These are phyloP conservation scores for Penicillium pulvis DNA, from an alignment of 495 filamentous ascomycete genomes.

Conservation along the genomic window DNA sequence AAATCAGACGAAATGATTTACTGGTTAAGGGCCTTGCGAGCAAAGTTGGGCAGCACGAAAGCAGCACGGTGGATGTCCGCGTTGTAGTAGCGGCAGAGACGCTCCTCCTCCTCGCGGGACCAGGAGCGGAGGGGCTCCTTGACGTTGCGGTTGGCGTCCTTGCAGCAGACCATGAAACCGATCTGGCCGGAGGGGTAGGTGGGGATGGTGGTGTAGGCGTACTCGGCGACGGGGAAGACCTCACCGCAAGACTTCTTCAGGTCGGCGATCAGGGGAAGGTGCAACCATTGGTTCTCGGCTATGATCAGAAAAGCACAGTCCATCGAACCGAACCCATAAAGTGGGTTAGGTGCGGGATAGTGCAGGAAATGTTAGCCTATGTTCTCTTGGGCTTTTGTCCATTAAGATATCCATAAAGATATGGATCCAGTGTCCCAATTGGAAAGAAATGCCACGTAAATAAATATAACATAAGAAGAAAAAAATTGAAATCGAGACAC, in stretches of 20 bases:
- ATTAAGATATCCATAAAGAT: neutral
- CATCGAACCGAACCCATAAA: slow-evolving; percentile 39
- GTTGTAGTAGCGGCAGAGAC: slow-evolving; percentile 94
- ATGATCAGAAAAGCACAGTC: slow-evolving; percentile 27
- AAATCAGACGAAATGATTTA: slow-evolving; percentile 22
- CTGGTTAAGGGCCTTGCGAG: slow-evolving; percentile 67
- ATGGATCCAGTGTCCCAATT: slow-evolving; percentile 7
- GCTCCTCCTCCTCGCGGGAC: slow-evolving; percentile 84
- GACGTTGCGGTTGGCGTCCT: slow-evolving; percentile 83
- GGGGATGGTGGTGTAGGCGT: slow-evolving; percentile 99
- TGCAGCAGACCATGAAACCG: slow-evolving; percentile 99
- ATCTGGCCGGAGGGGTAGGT: slow-evolving; percentile 99
- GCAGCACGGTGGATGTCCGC: slow-evolving; percentile 89
- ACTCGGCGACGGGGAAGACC: slow-evolving; percentile 96
- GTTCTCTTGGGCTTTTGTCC: slow-evolving; percentile 5
- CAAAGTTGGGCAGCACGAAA: slow-evolving; percentile 92
- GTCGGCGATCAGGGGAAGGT: slow-evolving; percentile 84
- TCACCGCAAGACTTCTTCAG: slow-evolving; percentile 95
- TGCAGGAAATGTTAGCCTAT: slow-evolving; percentile 34
- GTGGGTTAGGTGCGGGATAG: slow-evolving; percentile 40
- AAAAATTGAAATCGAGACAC: neutral
- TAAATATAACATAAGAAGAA: neutral
- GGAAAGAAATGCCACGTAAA: neutral
- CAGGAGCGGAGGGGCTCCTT: slow-evolving; percentile 78
- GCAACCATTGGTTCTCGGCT: slow-evolving; percentile 99